Conservation (phyloP, 2,329 filamentous ascomycete genomes). For the Colletotrichum lindemuthianum region DNA sequence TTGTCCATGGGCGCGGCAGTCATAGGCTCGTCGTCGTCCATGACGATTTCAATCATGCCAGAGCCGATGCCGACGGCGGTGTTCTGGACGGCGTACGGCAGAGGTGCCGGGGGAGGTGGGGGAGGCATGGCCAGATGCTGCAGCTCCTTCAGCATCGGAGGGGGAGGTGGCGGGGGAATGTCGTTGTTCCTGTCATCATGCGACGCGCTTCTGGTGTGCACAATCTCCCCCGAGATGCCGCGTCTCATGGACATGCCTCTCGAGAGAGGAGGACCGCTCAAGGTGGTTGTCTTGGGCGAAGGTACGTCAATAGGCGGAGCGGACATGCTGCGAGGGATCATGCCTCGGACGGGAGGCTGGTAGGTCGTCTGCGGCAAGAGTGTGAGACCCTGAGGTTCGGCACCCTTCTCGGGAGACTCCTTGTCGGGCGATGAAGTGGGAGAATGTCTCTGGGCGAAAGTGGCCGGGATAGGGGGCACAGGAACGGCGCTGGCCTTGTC, state of each 20-base stretch:
- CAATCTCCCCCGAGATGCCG: constrained; percentile 48
- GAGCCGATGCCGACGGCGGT: constrained; percentile 58
- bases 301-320: constrained; percentile 54
- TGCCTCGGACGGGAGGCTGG: constrained; percentile 60
- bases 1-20: constrained; percentile 51
- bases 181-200: constrained; percentile 49
- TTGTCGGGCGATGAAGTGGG: constrained; percentile 50
- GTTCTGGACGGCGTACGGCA: constrained; percentile 55
- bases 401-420: constrained; percentile 46
- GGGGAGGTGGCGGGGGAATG: constrained; percentile 58
- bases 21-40: constrained; percentile 65
- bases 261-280: constrained; percentile 40
- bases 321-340: constrained; percentile 70
- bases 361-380: constrained; percentile 54
- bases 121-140: constrained; percentile 70
- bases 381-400: constrained; percentile 51
- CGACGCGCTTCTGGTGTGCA: constrained; percentile 23
- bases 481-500: constrained; percentile 42
- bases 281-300: constrained; percentile 46
- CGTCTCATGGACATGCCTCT: constrained; percentile 47
- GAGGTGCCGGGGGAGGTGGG: constrained; percentile 69
- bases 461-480: constrained; percentile 62
- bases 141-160: constrained; percentile 69
- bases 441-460: constrained; percentile 56
- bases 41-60: constrained; percentile 73